A percentile compares a stretch with the other conserved stretches of the same genome.
These are phyloP conservation scores for Tanacetum coccineum DNA, from an alignment of 129 eudicot species.

Conservation along the genomic window DNA sequence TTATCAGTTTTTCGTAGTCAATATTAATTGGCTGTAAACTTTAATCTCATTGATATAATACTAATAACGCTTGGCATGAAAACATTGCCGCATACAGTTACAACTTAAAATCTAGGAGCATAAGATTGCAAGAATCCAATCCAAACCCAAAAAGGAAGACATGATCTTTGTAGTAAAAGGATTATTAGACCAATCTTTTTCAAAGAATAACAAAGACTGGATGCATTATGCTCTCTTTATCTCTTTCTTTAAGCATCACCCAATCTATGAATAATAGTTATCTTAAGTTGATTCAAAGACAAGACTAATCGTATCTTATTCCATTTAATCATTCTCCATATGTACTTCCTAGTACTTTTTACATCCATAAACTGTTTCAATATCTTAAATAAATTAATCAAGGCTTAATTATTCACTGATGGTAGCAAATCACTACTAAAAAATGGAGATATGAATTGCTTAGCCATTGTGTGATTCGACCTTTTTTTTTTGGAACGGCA, in stretches of 20 bases:
- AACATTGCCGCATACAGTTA: neutral
- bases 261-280: constrained; percentile 17
- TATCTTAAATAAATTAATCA: neutral
- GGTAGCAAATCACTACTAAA: too few species aligned
- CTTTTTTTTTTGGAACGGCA: too few species aligned
- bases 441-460: too few species aligned
- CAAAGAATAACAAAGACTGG: constrained; percentile 25
- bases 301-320: constrained; percentile 18
- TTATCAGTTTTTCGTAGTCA: neutral
- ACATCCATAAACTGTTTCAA: neutral
- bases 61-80: neutral
- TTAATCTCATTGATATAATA: too few species aligned
- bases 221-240: constrained; percentile 20
- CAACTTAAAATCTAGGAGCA: constrained; percentile 4
- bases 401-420: neutral
- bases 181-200: constrained; percentile 29
- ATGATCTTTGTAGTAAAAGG: constrained; percentile 29
- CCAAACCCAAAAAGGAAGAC: constrained; percentile 30
- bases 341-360: constrained; percentile 24
- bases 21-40: too few species aligned
- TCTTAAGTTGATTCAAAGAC: constrained; percentile 2
- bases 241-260: constrained; percentile 24
- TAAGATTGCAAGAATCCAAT: constrained; percentile 26
- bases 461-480: too few species aligned
- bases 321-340: constrained; percentile 10